Base-by-base conservation (phyloP, 2,329 filamentous ascomycete genomes). In the Lecanicillium sp. region DNA sequence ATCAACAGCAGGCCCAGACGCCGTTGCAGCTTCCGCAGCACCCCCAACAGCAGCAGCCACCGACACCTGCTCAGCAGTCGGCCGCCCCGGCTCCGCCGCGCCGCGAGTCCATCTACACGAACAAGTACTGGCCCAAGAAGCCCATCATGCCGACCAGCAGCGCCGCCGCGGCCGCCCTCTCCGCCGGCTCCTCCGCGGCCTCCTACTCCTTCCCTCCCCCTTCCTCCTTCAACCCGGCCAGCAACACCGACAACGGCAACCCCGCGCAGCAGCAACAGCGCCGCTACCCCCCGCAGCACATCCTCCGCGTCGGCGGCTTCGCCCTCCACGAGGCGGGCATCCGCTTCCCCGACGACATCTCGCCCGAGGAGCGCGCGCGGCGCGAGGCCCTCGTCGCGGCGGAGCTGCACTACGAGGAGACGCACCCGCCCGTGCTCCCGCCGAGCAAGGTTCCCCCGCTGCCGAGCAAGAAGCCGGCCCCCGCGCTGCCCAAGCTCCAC, bases 351-450 rank as follows among this genome's bases (percentile, higher is more conserved):
- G 3, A 5, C 6, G 30, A 36, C 49, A 21, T 59, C 9, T 2
- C 24, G 14, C 6, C 45, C 2, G n/a, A 47, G 0, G 60, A 66
- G 35, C 42, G 49, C n/a, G 6, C 19, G 5, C 52, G 51, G 5
- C 58, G 60, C 3, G 26, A 56, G 11, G 19, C 6, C 5, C 54
- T 50, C 6, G 51, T 66, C 1, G 38, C 53, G 12, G 6, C 12
- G 2, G 62, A 64, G 44, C 48, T 63, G 1, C 19, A 40, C 4
- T 29, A 38, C 15, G 61, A 62, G 29, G 37, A 26, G 10, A 10
- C 17, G 7, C 48, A 57, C 5, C 60, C 61, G 4, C 61, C 67
- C 0, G 51, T 58, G 1, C 57, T 66, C 0, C 64, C 66, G 0
- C 51, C 51, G 0, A 56, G 60, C 17, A 44, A 44, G 6, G 49